Conservation (phyloP, 2,329 filamentous ascomycete genomes). For the Ophiocordyceps sinensis region DNA sequence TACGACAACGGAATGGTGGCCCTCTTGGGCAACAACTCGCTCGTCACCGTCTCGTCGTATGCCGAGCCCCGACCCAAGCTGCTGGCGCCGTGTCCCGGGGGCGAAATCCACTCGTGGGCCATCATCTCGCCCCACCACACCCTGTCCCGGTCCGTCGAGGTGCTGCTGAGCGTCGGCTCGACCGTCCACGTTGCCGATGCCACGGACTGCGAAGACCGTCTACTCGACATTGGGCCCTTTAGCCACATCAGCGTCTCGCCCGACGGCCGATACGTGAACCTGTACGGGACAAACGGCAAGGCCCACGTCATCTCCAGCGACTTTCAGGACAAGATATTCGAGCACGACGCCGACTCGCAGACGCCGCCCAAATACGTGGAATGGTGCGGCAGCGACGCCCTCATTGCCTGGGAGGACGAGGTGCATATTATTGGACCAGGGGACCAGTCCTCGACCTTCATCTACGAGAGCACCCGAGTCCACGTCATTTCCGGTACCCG, state of each 20-base stretch:
- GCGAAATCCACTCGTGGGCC: constrained; percentile 74
- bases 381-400: constrained; percentile 93
- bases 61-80: constrained; percentile 78
- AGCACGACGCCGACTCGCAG: constrained; percentile 78
- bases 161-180: constrained; percentile 68
- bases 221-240: constrained; percentile 85
- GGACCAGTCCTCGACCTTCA: constrained; percentile 61
- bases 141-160: constrained; percentile 84
- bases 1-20: constrained; percentile 90
- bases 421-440: constrained; percentile 84
- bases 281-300: constrained; percentile 75
- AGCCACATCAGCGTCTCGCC: constrained; percentile 82
- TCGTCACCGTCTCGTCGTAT: constrained; percentile 80
- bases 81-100: constrained; percentile 62
- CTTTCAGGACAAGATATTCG: constrained; percentile 81
- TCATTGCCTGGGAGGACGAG: constrained; percentile 96
- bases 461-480: constrained; percentile 79
- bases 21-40: constrained; percentile 71
- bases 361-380: constrained; percentile 77
- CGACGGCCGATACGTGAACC: constrained; percentile 72
- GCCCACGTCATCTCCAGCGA: constrained; percentile 91
- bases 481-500: constrained; percentile 65
- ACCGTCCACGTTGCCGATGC: constrained; percentile 82
- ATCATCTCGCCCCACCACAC: constrained; percentile 80
- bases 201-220: constrained; percentile 78